Percentiles rank a stretch among this genome's conserved stretches.
phyloP scores from a whole-genome alignment of 1,284 basidiomycete genomes.

The Hortiboletus rubellus region DNA sequence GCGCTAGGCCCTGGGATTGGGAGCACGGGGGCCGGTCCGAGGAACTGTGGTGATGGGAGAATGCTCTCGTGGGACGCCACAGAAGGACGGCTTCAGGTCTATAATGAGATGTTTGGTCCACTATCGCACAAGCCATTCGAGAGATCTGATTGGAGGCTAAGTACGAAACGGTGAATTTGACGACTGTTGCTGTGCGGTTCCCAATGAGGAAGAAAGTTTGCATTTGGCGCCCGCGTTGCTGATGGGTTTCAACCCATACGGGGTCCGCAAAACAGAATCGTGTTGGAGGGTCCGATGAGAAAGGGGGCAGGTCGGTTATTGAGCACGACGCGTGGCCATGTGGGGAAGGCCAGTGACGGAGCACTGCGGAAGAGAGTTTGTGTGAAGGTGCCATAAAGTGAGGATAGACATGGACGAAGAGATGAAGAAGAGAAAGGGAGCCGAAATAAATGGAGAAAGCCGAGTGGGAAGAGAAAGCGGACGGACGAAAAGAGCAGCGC shows the following conservation, averaged over 20 bases:
- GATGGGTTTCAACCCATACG: not conserved
- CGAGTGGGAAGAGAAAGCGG: too few species aligned
- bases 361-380: not conserved
- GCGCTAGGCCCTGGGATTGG: not conserved
- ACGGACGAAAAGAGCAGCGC: conserved; percentile 20
- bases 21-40: conserved; percentile 5
- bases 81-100: not conserved
- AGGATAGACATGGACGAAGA: too few species aligned
- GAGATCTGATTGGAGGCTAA: too few species aligned
- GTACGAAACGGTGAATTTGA: too few species aligned
- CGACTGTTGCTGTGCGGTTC: too few species aligned
- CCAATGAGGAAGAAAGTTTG: too few species aligned
- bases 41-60: not conserved
- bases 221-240: too few species aligned
- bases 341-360: not conserved
- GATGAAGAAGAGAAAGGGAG: too few species aligned
- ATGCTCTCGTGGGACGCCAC: conserved; percentile 11
- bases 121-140: too few species aligned
- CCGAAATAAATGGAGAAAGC: too few species aligned
- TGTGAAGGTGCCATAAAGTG: not conserved
- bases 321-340: not conserved
- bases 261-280: not conserved
- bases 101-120: too few species aligned
- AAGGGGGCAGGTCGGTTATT: not conserved
- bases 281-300: not conserved